These are phyloP conservation scores for Cytospora mali DNA, from an alignment of 2,329 filamentous ascomycete genomes.

Conservation along the genomic window DNA sequence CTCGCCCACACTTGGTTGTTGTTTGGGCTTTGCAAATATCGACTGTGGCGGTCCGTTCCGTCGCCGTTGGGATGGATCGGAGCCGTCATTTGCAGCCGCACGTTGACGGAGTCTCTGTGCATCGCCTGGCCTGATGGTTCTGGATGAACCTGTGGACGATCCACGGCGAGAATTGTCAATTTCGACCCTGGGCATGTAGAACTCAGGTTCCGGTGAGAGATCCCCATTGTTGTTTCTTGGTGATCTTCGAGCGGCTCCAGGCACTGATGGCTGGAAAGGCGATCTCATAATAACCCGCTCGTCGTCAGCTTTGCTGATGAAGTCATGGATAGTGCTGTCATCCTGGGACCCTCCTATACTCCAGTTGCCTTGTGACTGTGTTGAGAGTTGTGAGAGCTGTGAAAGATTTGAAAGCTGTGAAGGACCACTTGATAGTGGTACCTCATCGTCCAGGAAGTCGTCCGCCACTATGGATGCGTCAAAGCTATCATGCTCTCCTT, in stretches of 20 bases:
- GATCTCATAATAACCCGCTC: constrained; percentile 57
- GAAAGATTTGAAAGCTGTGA: constrained; percentile 47
- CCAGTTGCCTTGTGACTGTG: constrained; percentile 38
- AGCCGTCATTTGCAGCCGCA: constrained; percentile 30
- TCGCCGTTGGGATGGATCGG: constrained; percentile 30
- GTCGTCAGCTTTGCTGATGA: constrained; percentile 56
- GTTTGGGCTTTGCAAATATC: constrained; percentile 22
- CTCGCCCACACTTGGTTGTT: constrained; percentile 34
- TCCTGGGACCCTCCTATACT: constrained; percentile 55
- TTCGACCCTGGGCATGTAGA: constrained; percentile 56
- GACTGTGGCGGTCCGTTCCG: neutral
- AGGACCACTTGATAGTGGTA: constrained; percentile 46
- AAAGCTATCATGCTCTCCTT: constrained; percentile 63
- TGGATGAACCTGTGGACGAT: constrained; percentile 39
- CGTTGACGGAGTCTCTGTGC: constrained; percentile 34
- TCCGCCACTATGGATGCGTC: constrained; percentile 57
- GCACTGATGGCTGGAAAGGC: constrained; percentile 58
- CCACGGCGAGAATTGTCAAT: constrained; percentile 42
- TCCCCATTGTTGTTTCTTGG: constrained; percentile 36
- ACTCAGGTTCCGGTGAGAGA: constrained; percentile 52
- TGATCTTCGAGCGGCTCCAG: constrained; percentile 39
- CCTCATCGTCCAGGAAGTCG: constrained; percentile 45
- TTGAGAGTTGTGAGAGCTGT: constrained; percentile 35
- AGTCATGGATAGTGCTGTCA: constrained; percentile 54
- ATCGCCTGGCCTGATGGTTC: constrained; percentile 38